Conservation (phyloP, 2,329 filamentous ascomycete species). For the Ceratocystis eucalypticola region DNA sequence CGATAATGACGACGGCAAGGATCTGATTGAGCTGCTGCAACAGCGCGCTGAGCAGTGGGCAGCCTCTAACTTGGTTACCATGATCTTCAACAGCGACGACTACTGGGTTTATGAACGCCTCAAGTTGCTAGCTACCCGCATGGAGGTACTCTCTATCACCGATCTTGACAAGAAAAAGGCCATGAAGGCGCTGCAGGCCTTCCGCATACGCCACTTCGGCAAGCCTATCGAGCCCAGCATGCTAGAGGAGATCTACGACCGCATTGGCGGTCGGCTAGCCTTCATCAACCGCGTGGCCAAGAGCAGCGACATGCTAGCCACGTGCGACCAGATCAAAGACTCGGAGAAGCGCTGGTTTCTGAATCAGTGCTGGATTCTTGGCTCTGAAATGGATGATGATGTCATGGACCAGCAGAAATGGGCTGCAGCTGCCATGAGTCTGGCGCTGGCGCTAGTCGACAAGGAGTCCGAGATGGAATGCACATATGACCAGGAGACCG, state of each 20-base stretch:
- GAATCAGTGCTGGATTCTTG: slow-evolving; percentile 63
- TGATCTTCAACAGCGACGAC: slow-evolving; percentile 92
- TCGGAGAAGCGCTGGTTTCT: slow-evolving; percentile 65
- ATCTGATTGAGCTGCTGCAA: slow-evolving; percentile 86
- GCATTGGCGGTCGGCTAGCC: slow-evolving; percentile 74
- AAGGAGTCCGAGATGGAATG: slow-evolving; percentile 53
- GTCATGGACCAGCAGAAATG: slow-evolving; percentile 98
- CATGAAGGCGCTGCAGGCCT: slow-evolving; percentile 60
- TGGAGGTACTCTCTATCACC: slow-evolving; percentile 79
- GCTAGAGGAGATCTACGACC: slow-evolving; percentile 69
- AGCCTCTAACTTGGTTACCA: slow-evolving; percentile 74
- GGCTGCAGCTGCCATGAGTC: slow-evolving; percentile 83
- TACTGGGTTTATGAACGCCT: slow-evolving; percentile 97
- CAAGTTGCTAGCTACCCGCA: slow-evolving; percentile 81
- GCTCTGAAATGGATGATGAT: slow-evolving; percentile 75
- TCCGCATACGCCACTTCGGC: slow-evolving; percentile 64
- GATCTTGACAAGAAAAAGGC: slow-evolving; percentile 72
- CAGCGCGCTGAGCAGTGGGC: slow-evolving; percentile 96
- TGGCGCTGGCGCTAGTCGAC: slow-evolving; percentile 84
- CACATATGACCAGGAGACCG: slow-evolving; percentile 50
- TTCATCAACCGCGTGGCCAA: slow-evolving; percentile 88
- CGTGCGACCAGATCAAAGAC: slow-evolving; percentile 56
- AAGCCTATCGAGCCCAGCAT: slow-evolving; percentile 42
- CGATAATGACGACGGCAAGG: slow-evolving; percentile 83
- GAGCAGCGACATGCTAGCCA: slow-evolving; percentile 61